Percentiles rank a stretch among this genome's conserved stretches.
phyloP scores from a whole-genome alignment of 2,329 filamentous ascomycete genomes.

The Colletotrichum truncatum region DNA sequence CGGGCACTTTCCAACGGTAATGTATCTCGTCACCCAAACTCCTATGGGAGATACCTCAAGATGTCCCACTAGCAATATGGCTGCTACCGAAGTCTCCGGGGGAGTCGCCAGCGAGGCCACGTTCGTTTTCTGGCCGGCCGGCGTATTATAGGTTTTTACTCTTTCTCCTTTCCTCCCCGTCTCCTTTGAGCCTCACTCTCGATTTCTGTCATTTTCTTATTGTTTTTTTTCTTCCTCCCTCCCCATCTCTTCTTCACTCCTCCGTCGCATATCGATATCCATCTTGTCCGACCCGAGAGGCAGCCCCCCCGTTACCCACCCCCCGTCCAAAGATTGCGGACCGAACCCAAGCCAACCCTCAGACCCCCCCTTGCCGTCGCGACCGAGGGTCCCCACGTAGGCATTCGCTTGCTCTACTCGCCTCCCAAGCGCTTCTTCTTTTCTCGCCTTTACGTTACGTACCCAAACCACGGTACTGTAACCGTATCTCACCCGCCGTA shows the following conservation, averaged over 20 bases:
- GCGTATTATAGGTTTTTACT: too few species aligned
- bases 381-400: slow-evolving; percentile 18
- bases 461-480: background rate
- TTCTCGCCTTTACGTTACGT: background rate
- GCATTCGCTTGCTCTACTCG: slow-evolving; percentile 29
- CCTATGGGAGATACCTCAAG: background rate
- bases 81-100: slow-evolving; percentile 28
- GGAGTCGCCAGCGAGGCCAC: slow-evolving; percentile 9
- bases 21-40: background rate
- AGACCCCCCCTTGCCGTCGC: slow-evolving; percentile 12
- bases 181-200: slow-evolving; percentile 6
- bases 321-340: slow-evolving; percentile 7
- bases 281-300: background rate
- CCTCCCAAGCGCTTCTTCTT: background rate
- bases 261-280: background rate
- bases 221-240: background rate
- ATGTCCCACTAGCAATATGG: slow-evolving; percentile 10
- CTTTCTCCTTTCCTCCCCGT: slow-evolving; percentile 14
- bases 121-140: background rate
- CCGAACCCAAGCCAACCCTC: background rate
- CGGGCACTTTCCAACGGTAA: background rate
- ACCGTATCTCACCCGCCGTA: background rate
- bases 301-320: background rate
- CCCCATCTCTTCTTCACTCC: background rate
- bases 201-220: background rate